Percentiles rank a stretch among this genome's conserved stretches.
Conservation (phyloP, 305 asterid genomes). For the Fraxinus albicans region DNA sequence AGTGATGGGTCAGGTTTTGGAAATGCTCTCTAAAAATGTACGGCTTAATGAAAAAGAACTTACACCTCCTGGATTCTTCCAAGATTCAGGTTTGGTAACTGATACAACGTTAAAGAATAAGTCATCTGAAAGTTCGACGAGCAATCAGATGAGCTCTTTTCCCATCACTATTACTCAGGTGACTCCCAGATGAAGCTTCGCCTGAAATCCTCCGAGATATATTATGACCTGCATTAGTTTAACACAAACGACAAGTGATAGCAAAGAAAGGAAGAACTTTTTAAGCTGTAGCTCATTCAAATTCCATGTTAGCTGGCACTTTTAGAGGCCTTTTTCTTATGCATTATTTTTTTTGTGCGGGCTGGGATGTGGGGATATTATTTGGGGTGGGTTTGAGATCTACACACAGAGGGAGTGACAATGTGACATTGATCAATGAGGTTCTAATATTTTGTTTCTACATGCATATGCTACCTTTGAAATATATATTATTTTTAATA, state of each 20-base stretch:
- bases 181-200: conserved; percentile 41
- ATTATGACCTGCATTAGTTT: neutral
- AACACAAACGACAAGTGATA: neutral
- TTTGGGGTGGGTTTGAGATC: neutral
- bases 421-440: neutral
- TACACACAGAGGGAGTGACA: neutral
- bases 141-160: conserved; percentile 52
- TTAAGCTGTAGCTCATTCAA: neutral
- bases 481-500: neutral
- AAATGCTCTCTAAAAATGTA: conserved; percentile 76
- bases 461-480: neutral
- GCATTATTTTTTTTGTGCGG: neutral
- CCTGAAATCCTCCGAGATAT: neutral
- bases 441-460: neutral
- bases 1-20: conserved; percentile 72
- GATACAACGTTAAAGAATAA: conserved; percentile 41
- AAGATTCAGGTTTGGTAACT: conserved; percentile 40
- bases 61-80: conserved; percentile 75
- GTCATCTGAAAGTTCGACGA: conserved; percentile 52
- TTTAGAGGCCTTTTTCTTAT: neutral
- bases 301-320: neutral
- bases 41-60: conserved; percentile 71
- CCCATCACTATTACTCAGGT: conserved; percentile 59
- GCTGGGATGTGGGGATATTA: neutral
- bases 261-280: neutral